These are phyloP conservation scores for Sporothrix inflata DNA, from an alignment of 2,329 filamentous ascomycete species.

Conservation along the genomic window DNA sequence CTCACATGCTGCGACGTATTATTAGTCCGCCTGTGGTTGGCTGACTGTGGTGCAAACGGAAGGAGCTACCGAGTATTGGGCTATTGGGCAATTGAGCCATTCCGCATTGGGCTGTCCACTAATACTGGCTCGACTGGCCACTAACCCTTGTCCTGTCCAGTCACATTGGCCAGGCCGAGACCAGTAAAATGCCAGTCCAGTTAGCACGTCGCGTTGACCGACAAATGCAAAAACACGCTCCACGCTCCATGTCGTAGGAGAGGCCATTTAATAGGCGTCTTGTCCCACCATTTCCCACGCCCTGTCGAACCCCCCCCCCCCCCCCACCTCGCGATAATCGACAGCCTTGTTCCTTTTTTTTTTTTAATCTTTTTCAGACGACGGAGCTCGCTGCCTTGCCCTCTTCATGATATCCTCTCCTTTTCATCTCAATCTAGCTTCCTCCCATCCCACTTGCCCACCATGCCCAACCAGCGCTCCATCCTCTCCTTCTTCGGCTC, in stretches of 20 bases:
- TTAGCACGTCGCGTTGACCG: constrained; percentile 19
- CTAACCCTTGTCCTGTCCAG: too few relatives aligned
- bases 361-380: not conserved
- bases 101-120: not conserved
- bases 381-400: not conserved
- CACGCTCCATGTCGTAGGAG: not conserved
- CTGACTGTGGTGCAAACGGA: constrained; percentile 7
- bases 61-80: not conserved
- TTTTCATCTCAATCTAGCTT: not conserved
- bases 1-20: not conserved
- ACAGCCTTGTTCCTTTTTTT: not conserved
- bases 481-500: constrained; percentile 67
- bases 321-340: not conserved
- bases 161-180: not conserved
- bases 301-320: not conserved
- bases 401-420: not conserved
- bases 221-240: constrained; percentile 16
- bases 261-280: not conserved
- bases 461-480: constrained; percentile 47
- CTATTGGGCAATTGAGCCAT: not conserved
- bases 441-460: not conserved
- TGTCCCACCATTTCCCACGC: not conserved
- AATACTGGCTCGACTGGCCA: not conserved
- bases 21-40: constrained; percentile 23
- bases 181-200: not conserved